A percentile compares a stretch with the other conserved stretches of the same genome.
phyloP scores from a whole-genome alignment of 2,329 filamentous ascomycete species.

The Balansia obtecta region DNA sequence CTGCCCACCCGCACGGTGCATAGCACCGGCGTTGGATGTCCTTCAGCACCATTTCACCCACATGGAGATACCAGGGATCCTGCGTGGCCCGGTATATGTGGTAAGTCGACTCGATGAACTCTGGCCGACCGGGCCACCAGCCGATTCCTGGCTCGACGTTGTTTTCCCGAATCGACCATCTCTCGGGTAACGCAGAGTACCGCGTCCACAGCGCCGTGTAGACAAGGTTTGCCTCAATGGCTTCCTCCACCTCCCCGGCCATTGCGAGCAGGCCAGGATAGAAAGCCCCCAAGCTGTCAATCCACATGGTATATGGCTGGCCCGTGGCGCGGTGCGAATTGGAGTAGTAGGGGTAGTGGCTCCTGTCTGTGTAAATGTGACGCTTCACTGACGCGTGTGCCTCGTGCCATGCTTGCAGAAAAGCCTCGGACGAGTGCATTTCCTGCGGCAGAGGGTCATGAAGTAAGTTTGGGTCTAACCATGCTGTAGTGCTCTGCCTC shows the following conservation, averaged over 20 bases:
- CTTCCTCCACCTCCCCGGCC: slow-evolving; percentile 82
- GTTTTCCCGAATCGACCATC: slow-evolving; percentile 79
- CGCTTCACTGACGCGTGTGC: slow-evolving; percentile 80
- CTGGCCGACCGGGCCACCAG: slow-evolving; percentile 92
- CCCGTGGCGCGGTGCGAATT: slow-evolving; percentile 84
- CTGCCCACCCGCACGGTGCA: slow-evolving; percentile 87
- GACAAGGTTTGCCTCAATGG: slow-evolving; percentile 76
- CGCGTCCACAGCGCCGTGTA: slow-evolving; percentile 91
- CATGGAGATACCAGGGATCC: slow-evolving; percentile 92
- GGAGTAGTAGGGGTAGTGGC: slow-evolving; percentile 82
- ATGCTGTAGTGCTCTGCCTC: slow-evolving; percentile 27
- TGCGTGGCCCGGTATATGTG: slow-evolving; percentile 88
- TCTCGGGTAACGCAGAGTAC: slow-evolving; percentile 85
- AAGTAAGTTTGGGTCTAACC: slow-evolving; percentile 53
- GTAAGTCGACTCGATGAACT: slow-evolving; percentile 95
- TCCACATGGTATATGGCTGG: slow-evolving; percentile 82
- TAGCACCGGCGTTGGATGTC: slow-evolving; percentile 85
- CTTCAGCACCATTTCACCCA: slow-evolving; percentile 86
- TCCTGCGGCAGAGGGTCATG: slow-evolving; percentile 48
- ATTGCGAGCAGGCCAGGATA: slow-evolving; percentile 81
- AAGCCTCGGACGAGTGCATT: slow-evolving; percentile 63
- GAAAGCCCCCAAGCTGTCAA: slow-evolving; percentile 90
- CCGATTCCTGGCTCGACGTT: slow-evolving; percentile 75
- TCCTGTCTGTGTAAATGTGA: slow-evolving; percentile 68
- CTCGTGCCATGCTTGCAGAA: slow-evolving; percentile 72